These are phyloP conservation scores for Hanseniaspora jakobsenii DNA, from an alignment of 805 yeast genomes.

Conservation along the genomic window DNA sequence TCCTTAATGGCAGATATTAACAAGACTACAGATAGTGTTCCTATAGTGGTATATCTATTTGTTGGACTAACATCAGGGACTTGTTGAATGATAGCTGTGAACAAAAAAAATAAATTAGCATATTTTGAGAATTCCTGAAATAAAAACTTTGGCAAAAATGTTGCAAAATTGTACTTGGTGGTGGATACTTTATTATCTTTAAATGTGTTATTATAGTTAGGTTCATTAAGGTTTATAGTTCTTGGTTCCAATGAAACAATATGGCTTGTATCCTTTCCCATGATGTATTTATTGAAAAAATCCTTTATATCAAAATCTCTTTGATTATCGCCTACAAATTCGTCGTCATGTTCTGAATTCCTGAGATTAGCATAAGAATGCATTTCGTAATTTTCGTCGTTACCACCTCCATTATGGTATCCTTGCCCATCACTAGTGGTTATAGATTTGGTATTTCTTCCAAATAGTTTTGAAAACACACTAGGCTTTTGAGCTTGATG, in stretches of 20 bases:
- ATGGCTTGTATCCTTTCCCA: conserved; percentile 24
- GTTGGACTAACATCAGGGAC: conserved; percentile 96
- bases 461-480: conserved; percentile 19
- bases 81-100: conserved; percentile 89
- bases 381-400: conserved; percentile 23
- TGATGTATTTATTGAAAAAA: conserved; percentile 29
- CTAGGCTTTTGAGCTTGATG: conserved; percentile 17
- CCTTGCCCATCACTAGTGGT: conserved; percentile 15
- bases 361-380: conserved; percentile 23
- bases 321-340: conserved; percentile 24
- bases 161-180: conserved; percentile 85
- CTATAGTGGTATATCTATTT: conserved; percentile 87
- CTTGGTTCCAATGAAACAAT: conserved; percentile 39
- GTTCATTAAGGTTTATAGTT: conserved; percentile 55
- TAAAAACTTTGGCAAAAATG: conserved; percentile 86
- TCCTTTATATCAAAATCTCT: conserved; percentile 31
- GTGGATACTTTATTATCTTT: conserved; percentile 83
- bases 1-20: conserved; percentile 89
- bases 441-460: conserved; percentile 17
- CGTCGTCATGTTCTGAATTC: conserved; percentile 21
- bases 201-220: conserved; percentile 43
- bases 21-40: conserved; percentile 74
- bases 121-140: conserved; percentile 96
- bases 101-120: conserved; percentile 85
- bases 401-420: conserved; percentile 2